A percentile compares a stretch with the other conserved stretches of the same genome.
Conservation (phyloP, 768 basidiomycete genomes). For the Collybiopsis luxurians region DNA sequence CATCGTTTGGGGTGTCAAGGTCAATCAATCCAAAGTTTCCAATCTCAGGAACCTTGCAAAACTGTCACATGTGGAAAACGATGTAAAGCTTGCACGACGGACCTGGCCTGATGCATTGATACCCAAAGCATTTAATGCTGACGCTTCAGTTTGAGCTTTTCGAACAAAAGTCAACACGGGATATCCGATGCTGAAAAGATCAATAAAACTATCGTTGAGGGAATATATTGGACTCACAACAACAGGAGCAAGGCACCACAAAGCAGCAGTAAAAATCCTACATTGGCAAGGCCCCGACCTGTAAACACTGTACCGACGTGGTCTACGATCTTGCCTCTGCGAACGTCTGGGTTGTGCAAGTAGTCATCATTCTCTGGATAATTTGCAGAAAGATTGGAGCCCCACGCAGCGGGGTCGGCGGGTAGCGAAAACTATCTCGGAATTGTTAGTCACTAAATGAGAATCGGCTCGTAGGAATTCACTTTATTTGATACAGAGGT, state of each 20-base stretch:
- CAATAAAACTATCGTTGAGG: neutral
- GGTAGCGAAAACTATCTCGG: constrained; percentile 54
- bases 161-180: constrained; percentile 35
- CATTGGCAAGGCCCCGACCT: constrained; percentile 63
- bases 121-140: constrained; percentile 46
- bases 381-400: constrained; percentile 53
- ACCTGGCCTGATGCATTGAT: constrained; percentile 69
- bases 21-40: constrained; percentile 61
- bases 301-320: constrained; percentile 47
- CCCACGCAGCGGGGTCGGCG: constrained; percentile 67
- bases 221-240: constrained; percentile 64
- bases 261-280: constrained; percentile 66
- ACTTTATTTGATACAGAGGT: constrained; percentile 46
- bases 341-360: constrained; percentile 60
- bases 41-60: constrained; percentile 56
- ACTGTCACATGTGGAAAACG: constrained; percentile 13
- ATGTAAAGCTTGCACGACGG: constrained; percentile 14
- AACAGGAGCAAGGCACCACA: constrained; percentile 45
- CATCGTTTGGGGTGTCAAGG: constrained; percentile 55
- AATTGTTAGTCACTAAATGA: no score
- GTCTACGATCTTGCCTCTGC: constrained; percentile 30
- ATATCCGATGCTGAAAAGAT: constrained; percentile 42
- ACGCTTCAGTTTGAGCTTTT: constrained; percentile 18
- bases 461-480: no score
- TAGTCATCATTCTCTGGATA: constrained; percentile 66